Conservation (phyloP, 306 rosid genomes). For the Pyrus communis region DNA sequence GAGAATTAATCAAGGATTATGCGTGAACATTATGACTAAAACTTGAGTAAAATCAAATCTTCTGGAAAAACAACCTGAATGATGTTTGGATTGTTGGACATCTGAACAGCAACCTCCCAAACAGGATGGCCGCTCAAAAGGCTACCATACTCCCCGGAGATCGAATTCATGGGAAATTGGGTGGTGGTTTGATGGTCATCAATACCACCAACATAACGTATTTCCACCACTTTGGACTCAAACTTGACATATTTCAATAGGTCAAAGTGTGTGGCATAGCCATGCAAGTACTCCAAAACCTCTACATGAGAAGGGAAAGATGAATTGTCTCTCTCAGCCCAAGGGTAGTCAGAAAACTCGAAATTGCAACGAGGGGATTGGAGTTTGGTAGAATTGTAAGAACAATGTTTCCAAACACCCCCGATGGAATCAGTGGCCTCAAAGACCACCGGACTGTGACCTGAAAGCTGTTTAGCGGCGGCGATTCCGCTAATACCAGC, state of each 20-base stretch:
- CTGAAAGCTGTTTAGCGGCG: conserved; percentile 52
- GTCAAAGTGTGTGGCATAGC: conserved; percentile 48
- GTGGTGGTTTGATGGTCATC: not conserved
- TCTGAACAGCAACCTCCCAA: conserved; percentile 40
- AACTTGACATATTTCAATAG: conserved; percentile 33
- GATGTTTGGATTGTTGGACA: not conserved
- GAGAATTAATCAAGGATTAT: not conserved
- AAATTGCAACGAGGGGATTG: conserved; percentile 52
- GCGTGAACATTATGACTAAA: not conserved
- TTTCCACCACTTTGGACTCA: conserved; percentile 38
- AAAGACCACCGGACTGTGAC: conserved; percentile 40
- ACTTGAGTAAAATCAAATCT: not conserved
- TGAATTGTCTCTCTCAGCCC: conserved; percentile 38
- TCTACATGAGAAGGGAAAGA: conserved; percentile 44
- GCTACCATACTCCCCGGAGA: conserved; percentile 16
- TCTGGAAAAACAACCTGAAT: conserved; percentile 23
- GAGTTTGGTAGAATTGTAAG: conserved; percentile 43
- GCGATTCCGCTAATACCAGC: conserved; percentile 68
- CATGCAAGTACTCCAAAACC: conserved; percentile 42
- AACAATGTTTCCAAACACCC: conserved; percentile 70
- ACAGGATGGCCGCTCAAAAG: conserved; percentile 24
- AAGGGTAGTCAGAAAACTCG: conserved; percentile 57
- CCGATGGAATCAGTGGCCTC: conserved; percentile 52
- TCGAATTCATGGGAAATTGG: not conserved
- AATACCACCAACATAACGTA: conserved; percentile 25